Percentiles rank a stretch among this genome's conserved stretches.
Evolutionary conservation across 768 basidiomycete genomes (phyloP).

Genomic region (Lentinus tigrinus): DNA sequence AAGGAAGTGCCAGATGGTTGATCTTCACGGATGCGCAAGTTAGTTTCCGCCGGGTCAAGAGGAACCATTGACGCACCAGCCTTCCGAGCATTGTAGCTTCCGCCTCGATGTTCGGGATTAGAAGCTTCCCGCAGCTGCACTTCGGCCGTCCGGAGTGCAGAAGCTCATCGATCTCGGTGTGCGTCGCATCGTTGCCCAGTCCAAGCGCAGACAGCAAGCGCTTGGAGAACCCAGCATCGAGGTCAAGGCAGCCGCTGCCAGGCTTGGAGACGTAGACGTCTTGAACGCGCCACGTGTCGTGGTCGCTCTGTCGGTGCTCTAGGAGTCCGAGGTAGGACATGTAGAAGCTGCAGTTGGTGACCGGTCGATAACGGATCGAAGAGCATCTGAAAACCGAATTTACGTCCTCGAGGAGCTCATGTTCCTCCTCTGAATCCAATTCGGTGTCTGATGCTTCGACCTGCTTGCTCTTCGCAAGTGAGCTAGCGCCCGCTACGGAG

Average conservation of each 20-base stretch:
- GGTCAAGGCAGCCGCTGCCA: not conserved
- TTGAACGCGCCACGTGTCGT: not conserved
- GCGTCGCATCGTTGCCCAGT: not conserved
- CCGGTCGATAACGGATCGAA: not conserved
- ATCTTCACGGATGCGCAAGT: too few species aligned
- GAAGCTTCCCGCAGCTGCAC: not conserved
- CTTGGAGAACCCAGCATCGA: not conserved
- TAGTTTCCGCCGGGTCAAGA: too few species aligned
- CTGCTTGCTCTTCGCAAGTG: not conserved
- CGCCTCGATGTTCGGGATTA: not conserved
- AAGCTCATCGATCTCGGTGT: not conserved
- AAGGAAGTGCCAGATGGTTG: too few species aligned
- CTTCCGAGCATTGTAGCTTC: too few species aligned
- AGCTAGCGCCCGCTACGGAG: not conserved
- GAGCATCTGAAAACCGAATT: not conserved
- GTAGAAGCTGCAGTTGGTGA: not conserved
- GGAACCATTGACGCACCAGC: too few species aligned
- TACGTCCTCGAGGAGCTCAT: not conserved
- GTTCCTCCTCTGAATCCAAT: not conserved
- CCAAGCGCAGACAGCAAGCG: not conserved
- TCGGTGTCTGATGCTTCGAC: not conserved
- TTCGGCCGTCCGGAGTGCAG: not conserved
- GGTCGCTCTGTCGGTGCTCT: not conserved
- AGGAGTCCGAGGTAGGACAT: not conserved
- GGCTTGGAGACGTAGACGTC: not conserved